Evolutionary conservation across 1,284 basidiomycete genomes (phyloP).

Genomic region (Singerocomus rubriflavus): DNA sequence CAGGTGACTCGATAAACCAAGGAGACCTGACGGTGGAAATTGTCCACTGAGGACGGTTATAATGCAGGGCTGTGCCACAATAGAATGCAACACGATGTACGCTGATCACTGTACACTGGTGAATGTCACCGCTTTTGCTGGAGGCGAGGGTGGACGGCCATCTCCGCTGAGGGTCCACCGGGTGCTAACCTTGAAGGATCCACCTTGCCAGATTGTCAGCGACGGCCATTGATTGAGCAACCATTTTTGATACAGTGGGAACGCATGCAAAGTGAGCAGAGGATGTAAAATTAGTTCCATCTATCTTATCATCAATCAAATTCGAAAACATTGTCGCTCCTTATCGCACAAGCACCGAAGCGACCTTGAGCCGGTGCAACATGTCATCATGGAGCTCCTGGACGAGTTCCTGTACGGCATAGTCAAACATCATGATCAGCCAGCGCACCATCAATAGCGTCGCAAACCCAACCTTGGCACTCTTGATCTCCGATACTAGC

Average conservation of each 20-base stretch:
- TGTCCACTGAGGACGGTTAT: conserved; percentile 49
- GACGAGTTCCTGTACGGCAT: conserved; percentile 43
- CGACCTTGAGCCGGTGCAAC: conserved; percentile 34
- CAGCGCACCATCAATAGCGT: not conserved
- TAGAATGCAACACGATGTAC: conserved; percentile 24
- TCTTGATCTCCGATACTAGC: conserved; percentile 51
- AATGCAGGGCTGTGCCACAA: conserved; percentile 8
- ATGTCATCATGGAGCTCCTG: conserved; percentile 47
- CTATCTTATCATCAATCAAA: conserved; percentile 23
- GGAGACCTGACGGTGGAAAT: conserved; percentile 87
- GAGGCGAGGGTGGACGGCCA: conserved; percentile 8
- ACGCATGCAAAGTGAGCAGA: conserved; percentile 3
- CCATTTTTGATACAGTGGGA: conserved; percentile 24
- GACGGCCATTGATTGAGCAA: conserved; percentile 8
- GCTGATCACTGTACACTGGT: conserved; percentile 14
- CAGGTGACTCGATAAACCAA: conserved; percentile 86
- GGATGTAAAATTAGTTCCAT: not conserved
- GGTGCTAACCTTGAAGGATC: conserved; percentile 10
- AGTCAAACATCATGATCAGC: conserved; percentile 10
- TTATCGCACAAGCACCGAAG: conserved; percentile 24
- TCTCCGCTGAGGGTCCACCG: conserved; percentile 14
- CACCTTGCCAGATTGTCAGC: not conserved
- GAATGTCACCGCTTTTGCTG: not conserved
- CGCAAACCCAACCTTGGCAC: conserved; percentile 49
- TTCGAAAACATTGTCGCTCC: conserved; percentile 16